Evolutionary conservation across 495 filamentous ascomycete genomes (phyloP).

Genomic region (Podospora pseudoanserina): DNA sequence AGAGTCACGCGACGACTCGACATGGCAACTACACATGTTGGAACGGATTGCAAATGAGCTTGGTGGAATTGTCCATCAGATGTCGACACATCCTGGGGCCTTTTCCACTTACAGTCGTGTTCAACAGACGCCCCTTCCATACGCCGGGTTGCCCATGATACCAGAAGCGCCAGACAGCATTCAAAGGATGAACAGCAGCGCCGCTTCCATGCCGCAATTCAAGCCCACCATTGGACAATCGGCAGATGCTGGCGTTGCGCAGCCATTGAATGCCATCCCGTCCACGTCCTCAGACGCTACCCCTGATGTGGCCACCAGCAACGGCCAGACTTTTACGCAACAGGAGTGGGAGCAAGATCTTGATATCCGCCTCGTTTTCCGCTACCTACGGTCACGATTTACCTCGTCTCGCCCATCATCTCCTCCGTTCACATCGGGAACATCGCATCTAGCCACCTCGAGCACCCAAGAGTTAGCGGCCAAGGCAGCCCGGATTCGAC

Average conservation of each 20-base stretch:
- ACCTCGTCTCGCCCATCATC: conserved; percentile 35
- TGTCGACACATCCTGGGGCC: conserved; percentile 69
- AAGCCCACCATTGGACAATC: conserved; percentile 46
- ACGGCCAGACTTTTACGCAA: conserved; percentile 41
- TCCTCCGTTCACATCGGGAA: conserved; percentile 38
- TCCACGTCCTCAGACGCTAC: conserved; percentile 1
- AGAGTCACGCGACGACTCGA: conserved; percentile 41
- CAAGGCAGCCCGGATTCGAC: conserved; percentile 75
- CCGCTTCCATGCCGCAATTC: conserved; percentile 41
- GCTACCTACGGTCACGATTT: conserved; percentile 76
- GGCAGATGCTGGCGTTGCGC: conserved; percentile 25
- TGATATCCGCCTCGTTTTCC: conserved; percentile 83
- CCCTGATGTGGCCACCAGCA: conserved; percentile 12
- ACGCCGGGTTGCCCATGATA: conserved; percentile 54
- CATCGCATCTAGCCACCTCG: conserved; percentile 44
- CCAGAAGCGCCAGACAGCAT: conserved; percentile 39
- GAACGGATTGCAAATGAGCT: conserved; percentile 84
- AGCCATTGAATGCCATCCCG: conserved; percentile 16
- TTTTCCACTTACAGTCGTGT: conserved; percentile 69
- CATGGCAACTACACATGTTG: conserved; percentile 75
- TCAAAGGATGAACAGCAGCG: conserved; percentile 23
- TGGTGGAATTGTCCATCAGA: conserved; percentile 73
- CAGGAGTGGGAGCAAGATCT: conserved; percentile 89
- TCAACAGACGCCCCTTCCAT: conserved; percentile 50
- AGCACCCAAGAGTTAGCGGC: conserved; percentile 63